Base-by-base conservation (phyloP, 345 rosid genomes). In the Balakata baccata region DNA sequence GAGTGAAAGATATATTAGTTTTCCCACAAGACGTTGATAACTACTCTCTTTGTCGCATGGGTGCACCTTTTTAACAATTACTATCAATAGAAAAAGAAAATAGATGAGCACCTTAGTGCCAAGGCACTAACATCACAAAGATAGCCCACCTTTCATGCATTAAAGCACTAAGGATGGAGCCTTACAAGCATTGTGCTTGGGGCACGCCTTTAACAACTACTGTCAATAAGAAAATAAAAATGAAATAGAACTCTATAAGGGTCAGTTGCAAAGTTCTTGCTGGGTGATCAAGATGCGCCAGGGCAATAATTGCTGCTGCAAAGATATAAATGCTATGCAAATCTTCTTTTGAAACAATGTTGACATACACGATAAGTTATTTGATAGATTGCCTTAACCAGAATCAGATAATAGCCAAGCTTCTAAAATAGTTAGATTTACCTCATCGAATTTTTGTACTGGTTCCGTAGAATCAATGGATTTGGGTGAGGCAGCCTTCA, bases 401-500 rank as follows among this genome's bases (percentile, higher is more conserved):
- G 53, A 56, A 56, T 52, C 41, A n/a, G 43, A 70, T 11, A 53
- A 50, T 34, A 29, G n/a, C 51, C 9, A 34, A 53, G 50, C 71
- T 49, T 53, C 43, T 17, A 47, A 46, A 49, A 43, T 4, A 66
- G 46, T 58, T 22, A 52, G 60, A 37, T 68, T 73, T 80, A 96
- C 99, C 99, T 96, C 91, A 80, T 96, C 99, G 78, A 96, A 74
- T 77, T 87, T 91, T 77, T 89, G 99, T 39, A 87, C 92, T 51
- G 89, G 91, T 80, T 86, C 93, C 5, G 91, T 77, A 75, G 96
- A 80, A 85, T 93, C 98, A 64, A 88, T 88, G 69, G 99, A 88
- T 76, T 89, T 96, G 6, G 99, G 98, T 71, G 86, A 78, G 45
- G 90, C 90, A 75, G 90, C 93, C 90, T 88, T 93, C 60, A 91